A percentile compares a stretch with the other conserved stretches of the same genome.
phyloP scores from a whole-genome alignment of 2,329 filamentous ascomycete genomes.

The Botrytis pseudocinerea region DNA sequence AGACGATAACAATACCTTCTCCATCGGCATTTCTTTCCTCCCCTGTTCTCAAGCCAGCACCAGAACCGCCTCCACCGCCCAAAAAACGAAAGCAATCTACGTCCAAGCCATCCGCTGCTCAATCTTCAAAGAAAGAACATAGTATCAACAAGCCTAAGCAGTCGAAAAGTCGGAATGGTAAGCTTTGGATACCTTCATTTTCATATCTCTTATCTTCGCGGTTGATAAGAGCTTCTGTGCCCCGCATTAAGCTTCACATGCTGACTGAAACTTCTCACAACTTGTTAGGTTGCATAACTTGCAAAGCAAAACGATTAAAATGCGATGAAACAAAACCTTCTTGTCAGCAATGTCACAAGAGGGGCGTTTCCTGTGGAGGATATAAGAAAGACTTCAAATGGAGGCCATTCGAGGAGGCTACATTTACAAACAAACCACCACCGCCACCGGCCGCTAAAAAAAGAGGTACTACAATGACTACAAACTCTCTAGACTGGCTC shows the following conservation, averaged over 20 bases:
- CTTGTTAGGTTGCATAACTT: slow-evolving; percentile 65
- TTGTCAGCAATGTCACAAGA: slow-evolving; percentile 65
- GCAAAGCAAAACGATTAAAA: slow-evolving; percentile 71
- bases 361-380: slow-evolving; percentile 66
- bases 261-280: slow-evolving; percentile 29
- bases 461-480: slow-evolving; percentile 29
- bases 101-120: slow-evolving; percentile 28
- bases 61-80: slow-evolving; percentile 33
- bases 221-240: slow-evolving; percentile 30
- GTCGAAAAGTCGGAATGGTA: slow-evolving; percentile 76
- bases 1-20: slow-evolving; percentile 61
- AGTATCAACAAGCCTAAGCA: slow-evolving; percentile 63
- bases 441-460: slow-evolving; percentile 32
- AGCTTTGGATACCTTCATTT: slow-evolving; percentile 36
- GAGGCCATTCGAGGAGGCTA: slow-evolving; percentile 67
- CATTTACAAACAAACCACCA: slow-evolving; percentile 47
- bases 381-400: slow-evolving; percentile 79
- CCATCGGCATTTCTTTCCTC: slow-evolving; percentile 55
- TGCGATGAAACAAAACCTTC: slow-evolving; percentile 72
- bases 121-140: slow-evolving; percentile 38
- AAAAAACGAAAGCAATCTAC: slow-evolving; percentile 35
- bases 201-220: slow-evolving; percentile 32
- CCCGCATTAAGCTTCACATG: slow-evolving; percentile 20
- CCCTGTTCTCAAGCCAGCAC: slow-evolving; percentile 39
- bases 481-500: slow-evolving; percentile 5